phyloP scores from a whole-genome alignment of 139 green algal species.

The Chloropicon primus region DNA sequence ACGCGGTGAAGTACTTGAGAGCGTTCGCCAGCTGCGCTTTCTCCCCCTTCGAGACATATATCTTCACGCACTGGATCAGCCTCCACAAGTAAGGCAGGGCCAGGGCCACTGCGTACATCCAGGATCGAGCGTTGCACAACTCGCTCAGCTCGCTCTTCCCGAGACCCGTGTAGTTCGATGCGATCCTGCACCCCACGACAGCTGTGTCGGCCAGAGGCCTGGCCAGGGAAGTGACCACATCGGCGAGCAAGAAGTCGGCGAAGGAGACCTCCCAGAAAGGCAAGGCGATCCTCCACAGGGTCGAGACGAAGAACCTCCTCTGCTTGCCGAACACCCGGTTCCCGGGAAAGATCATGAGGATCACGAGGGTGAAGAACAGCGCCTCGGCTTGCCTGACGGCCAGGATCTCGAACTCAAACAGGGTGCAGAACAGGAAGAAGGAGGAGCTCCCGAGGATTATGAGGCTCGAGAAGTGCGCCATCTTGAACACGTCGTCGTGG shows the following conservation, averaged over 20 bases:
- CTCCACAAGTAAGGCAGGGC: slow-evolving; percentile 67
- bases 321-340: background rate
- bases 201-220: slow-evolving; percentile 56
- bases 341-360: background rate
- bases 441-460: background rate
- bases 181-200: background rate
- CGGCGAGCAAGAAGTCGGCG: slow-evolving; percentile 89
- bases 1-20: slow-evolving; percentile 86
- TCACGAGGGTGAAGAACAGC: background rate
- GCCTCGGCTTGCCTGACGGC: background rate
- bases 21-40: slow-evolving; percentile 45
- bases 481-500: background rate
- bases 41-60: slow-evolving; percentile 25
- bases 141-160: background rate
- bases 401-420: background rate
- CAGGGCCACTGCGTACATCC: slow-evolving; percentile 44
- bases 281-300: background rate
- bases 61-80: slow-evolving; percentile 78
- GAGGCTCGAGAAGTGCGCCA: background rate
- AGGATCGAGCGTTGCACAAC: slow-evolving; percentile 1
- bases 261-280: slow-evolving; percentile 28
- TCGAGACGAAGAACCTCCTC: background rate
- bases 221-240: slow-evolving; percentile 81
- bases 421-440: background rate
- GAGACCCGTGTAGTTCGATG: background rate